phyloP scores from a whole-genome alignment of 2,329 filamentous ascomycete species.

The Pseudocercospora macadamiae region DNA sequence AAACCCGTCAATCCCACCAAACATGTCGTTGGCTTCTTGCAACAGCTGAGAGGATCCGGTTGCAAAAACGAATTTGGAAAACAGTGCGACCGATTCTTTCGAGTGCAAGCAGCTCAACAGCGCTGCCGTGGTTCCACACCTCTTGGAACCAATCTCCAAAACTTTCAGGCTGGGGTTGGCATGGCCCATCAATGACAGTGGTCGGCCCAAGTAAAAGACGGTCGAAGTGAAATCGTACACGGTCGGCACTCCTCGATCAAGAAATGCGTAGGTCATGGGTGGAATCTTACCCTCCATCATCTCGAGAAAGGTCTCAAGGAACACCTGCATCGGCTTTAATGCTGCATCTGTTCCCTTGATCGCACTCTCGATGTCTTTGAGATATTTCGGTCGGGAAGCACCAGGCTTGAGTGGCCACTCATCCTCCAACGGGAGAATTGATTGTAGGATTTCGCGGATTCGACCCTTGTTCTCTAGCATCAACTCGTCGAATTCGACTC shows the following conservation, averaged over 20 bases:
- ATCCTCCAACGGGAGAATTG: not conserved
- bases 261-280: not conserved
- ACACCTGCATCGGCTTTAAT: not conserved
- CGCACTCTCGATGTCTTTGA: not conserved
- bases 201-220: not conserved
- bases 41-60: not conserved
- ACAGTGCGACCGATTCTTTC: not conserved
- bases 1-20: not conserved
- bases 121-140: not conserved
- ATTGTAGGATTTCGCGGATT: not conserved
- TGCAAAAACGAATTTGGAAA: not conserved
- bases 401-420: not conserved
- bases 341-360: not conserved
- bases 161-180: not conserved
- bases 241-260: not conserved
- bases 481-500: not conserved
- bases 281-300: not conserved
- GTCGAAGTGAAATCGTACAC: not conserved
- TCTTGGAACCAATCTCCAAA: not conserved
- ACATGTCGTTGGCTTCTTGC: not conserved
- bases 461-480: not conserved
- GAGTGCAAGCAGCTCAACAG: not conserved
- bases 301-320: not conserved
- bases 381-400: not conserved
- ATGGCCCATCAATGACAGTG: not conserved